Conservation (phyloP, 148 eudicot species). For the Silene conica region DNA sequence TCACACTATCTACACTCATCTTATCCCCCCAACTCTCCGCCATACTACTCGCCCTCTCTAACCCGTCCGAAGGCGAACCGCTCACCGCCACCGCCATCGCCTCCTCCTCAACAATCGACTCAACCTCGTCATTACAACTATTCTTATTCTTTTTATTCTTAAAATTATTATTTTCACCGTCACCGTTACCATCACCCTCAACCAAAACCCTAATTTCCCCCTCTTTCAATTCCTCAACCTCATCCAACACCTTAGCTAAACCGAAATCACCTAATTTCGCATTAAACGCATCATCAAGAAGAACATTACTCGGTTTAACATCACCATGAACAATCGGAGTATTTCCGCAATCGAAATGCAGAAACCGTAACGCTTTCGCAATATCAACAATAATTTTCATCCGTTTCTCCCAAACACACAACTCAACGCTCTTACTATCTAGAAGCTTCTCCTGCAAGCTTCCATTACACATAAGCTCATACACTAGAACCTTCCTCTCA, state of each 20-base stretch:
- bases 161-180: slow-evolving; percentile 16
- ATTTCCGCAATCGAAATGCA: slow-evolving; percentile 54
- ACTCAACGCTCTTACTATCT: slow-evolving; percentile 55
- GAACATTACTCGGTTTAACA: slow-evolving; percentile 78
- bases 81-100: slow-evolving; percentile 25
- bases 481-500: slow-evolving; percentile 47
- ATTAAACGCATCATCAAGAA: slow-evolving; percentile 55
- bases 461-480: slow-evolving; percentile 78
- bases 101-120: slow-evolving; percentile 64
- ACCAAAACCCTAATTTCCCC: slow-evolving; percentile 31
- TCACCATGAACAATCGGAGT: slow-evolving; percentile 75
- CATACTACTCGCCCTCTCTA: slow-evolving; percentile 58
- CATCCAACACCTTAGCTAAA: slow-evolving; percentile 51
- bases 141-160: slow-evolving; percentile 32
- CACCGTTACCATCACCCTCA: slow-evolving; percentile 19
- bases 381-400: slow-evolving; percentile 39
- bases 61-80: slow-evolving; percentile 43
- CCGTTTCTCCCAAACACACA: slow-evolving; percentile 57
- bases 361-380: slow-evolving; percentile 57
- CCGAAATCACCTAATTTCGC: slow-evolving; percentile 95
- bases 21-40: slow-evolving; percentile 60
- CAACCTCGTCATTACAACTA: slow-evolving; percentile 41
- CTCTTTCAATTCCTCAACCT: slow-evolving; percentile 19
- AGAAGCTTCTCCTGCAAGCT: slow-evolving; percentile 78
- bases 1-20: slow-evolving; percentile 69